Percentiles rank a stretch among this genome's conserved stretches.
phyloP scores from a whole-genome alignment of 2,329 filamentous ascomycete species.

The Didymella keratinophila region DNA sequence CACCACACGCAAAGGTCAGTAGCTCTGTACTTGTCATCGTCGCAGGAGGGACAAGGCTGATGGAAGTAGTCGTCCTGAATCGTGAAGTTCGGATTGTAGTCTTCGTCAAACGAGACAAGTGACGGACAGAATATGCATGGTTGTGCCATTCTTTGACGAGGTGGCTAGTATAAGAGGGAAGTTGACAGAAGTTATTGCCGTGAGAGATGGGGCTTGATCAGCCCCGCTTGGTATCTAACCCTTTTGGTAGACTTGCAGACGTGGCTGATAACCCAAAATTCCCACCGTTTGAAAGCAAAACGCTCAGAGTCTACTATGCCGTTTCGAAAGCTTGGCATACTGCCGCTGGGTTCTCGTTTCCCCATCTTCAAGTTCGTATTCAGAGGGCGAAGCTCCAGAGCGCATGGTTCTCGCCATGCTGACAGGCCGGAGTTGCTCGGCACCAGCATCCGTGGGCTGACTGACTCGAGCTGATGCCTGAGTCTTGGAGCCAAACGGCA shows the following conservation, averaged over 20 bases:
- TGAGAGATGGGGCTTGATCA: neutral
- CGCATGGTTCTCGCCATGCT: conserved; percentile 29
- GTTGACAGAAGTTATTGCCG: neutral
- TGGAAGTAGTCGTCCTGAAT: too few relatives aligned
- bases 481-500: neutral
- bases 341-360: conserved; percentile 42
- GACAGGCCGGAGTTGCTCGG: conserved; percentile 28
- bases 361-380: conserved; percentile 48
- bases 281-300: neutral
- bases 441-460: conserved; percentile 5
- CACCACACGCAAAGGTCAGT: too few relatives aligned
- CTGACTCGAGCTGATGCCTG: conserved; percentile 15
- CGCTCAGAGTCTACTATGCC: conserved; percentile 47
- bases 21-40: too few relatives aligned
- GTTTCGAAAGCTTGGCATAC: conserved; percentile 48
- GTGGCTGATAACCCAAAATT: neutral
- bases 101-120: neutral
- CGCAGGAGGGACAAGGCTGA: too few relatives aligned
- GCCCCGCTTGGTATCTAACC: neutral
- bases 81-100: neutral
- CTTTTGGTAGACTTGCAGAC: neutral
- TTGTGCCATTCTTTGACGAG: neutral
- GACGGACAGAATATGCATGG: neutral
- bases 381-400: conserved; percentile 13
- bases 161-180: neutral